Base-by-base conservation (phyloP, 257 asterid species). In the Solanum paucissectum region DNA sequence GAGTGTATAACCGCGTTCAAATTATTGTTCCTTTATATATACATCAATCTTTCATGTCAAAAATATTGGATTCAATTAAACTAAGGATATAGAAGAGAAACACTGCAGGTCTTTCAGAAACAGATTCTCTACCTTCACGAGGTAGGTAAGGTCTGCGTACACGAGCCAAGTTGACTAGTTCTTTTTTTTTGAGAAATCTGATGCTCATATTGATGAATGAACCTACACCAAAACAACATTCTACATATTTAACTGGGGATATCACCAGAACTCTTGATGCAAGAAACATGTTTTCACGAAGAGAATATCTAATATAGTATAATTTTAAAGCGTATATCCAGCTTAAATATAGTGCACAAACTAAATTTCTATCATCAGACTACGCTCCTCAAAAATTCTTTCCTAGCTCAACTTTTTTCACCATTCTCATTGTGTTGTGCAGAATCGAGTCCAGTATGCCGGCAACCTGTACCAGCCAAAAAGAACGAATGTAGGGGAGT, bases 331-430 rank as follows among this genome's bases (percentile, higher is more conserved):
- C 12, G 21, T 29, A 27, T 79, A 77, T 25, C 84, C 84, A 77
- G 25, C 84, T 42, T 77, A 49, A 46, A 5, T 82, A 11, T 81
- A 81, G 68, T 16, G 58, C 83, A 76, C 18, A 49, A 49, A 82
- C 62, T 29, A 82, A 82, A 82, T 29, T 49, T 82, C 37, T 82
- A 82, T 6, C 69, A 82, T 49, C 44, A 82, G 44, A 3, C 29
- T 88, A 88, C 58, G 60, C 74, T 76, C 89, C 88, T 95, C 94
- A 97, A 84, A 90, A 92, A 88, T 93, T 93, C 87, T 97, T 97
- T 89, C 99, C 99, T 74, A 97, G 92, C 90, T 97, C 98, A 60
- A 95, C 94, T 89, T 97, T 97, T 87, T 93, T 92, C 92, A 95
- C 88, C 88, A 97, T 69, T 91, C 93, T 92, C 81, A 96, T 29